These are phyloP conservation scores for Suhomyces bolitotheri DNA, from an alignment of 1,139 yeast species.

Conservation along the genomic window DNA sequence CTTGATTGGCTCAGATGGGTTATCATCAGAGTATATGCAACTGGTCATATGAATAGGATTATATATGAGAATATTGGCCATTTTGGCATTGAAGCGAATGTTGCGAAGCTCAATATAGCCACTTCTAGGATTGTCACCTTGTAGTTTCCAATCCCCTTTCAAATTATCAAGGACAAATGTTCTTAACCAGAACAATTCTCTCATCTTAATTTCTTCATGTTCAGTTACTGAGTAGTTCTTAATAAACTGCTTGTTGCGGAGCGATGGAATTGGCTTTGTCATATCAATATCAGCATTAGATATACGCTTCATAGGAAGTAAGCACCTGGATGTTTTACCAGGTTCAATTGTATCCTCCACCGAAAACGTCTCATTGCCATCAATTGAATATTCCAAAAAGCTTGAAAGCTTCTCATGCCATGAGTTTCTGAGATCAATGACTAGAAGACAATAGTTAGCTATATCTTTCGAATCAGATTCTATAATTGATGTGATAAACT, in stretches of 20 bases:
- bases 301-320: slow-evolving; percentile 68
- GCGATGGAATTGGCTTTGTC: slow-evolving; percentile 65
- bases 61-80: slow-evolving; percentile 51
- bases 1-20: slow-evolving; percentile 4
- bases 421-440: slow-evolving; percentile 69
- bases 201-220: slow-evolving; percentile 54
- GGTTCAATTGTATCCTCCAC: slow-evolving; percentile 41
- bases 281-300: slow-evolving; percentile 45
- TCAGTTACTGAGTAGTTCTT: slow-evolving; percentile 59
- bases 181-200: slow-evolving; percentile 79
- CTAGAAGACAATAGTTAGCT: slow-evolving; percentile 59
- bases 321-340: slow-evolving; percentile 56
- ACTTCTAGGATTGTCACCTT: slow-evolving; percentile 23
- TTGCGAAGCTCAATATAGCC: slow-evolving; percentile 71
- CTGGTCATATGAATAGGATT: slow-evolving; percentile 23
- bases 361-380: slow-evolving; percentile 18
- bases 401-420: slow-evolving; percentile 53
- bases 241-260: slow-evolving; percentile 71
- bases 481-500: slow-evolving; percentile 21
- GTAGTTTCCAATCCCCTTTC: slow-evolving; percentile 62
- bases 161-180: slow-evolving; percentile 59
- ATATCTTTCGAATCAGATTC: slow-evolving; percentile 26
- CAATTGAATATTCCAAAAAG: slow-evolving; percentile 20
- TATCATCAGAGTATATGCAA: slow-evolving; percentile 14
- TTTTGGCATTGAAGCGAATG: slow-evolving; percentile 56